phyloP scores from a whole-genome alignment of 164 flowering plant genomes.

The Brasenia schreberi region DNA sequence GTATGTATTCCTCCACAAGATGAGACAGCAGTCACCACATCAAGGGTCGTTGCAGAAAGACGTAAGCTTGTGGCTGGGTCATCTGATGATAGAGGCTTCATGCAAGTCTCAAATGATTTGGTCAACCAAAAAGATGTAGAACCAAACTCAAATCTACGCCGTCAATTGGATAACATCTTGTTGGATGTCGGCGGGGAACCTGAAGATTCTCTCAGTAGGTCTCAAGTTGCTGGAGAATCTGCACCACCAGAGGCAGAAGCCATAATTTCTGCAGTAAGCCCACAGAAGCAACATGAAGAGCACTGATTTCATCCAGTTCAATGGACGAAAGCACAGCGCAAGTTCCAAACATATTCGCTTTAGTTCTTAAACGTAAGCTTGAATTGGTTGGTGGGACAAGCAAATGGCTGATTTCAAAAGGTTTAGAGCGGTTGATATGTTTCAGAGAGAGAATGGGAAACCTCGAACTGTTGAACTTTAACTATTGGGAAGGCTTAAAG shows the following conservation, averaged over 20 bases:
- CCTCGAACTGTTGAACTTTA: constrained; percentile 47
- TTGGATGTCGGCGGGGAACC: not conserved
- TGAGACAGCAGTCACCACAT: constrained; percentile 1
- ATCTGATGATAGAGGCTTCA: constrained; percentile 3
- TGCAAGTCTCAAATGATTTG: constrained; percentile 2
- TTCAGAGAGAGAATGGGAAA: constrained; percentile 33
- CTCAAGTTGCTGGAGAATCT: not conserved
- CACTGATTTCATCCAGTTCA: not conserved
- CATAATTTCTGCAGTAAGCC: not conserved
- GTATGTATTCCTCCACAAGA: constrained; percentile 3
- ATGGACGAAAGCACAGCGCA: constrained; percentile 8
- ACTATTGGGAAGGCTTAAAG: constrained; percentile 87
- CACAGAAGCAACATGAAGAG: not conserved
- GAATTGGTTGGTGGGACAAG: constrained; percentile 68
- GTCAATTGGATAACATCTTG: not conserved
- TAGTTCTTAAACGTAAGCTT: constrained; percentile 61
- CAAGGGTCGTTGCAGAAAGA: not conserved
- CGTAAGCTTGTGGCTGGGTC: constrained; percentile 3
- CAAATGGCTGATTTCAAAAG: constrained; percentile 65
- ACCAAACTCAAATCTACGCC: not conserved
- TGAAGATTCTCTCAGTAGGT: constrained; percentile 2
- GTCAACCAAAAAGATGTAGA: not conserved
- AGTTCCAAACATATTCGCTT: constrained; percentile 36
- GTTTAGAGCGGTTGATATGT: constrained; percentile 56
- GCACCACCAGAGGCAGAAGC: not conserved